phyloP scores from a whole-genome alignment of 2,329 filamentous ascomycete species.

The Ophiostoma angusticollis region DNA sequence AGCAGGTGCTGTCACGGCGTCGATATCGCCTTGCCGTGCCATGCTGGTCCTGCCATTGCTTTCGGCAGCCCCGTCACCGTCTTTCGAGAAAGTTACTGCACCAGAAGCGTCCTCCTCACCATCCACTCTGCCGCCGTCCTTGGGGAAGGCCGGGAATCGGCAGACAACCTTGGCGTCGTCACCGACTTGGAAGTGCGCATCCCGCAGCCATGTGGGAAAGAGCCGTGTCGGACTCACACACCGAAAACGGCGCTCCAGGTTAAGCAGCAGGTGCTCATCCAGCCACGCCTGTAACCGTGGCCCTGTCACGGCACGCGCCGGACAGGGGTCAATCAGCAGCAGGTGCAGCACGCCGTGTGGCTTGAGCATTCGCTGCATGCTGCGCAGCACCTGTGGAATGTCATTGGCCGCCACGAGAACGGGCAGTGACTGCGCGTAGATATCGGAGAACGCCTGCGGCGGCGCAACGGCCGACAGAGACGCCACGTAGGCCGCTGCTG shows the following conservation, averaged over 20 bases:
- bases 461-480: slow-evolving; percentile 23
- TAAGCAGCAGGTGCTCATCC: slow-evolving; percentile 44
- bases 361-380: slow-evolving; percentile 42
- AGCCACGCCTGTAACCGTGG: slow-evolving; percentile 48
- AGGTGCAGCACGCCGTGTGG: slow-evolving; percentile 45
- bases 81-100: too few relatives aligned
- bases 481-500: slow-evolving; percentile 23
- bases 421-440: slow-evolving; percentile 43
- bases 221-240: slow-evolving; percentile 46
- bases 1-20: too few relatives aligned
- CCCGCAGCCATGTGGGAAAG: slow-evolving; percentile 46
- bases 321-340: slow-evolving; percentile 49
- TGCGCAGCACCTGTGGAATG: slow-evolving; percentile 41
- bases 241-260: slow-evolving; percentile 44
- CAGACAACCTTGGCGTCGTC: slow-evolving; percentile 35
- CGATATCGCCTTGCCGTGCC: too few relatives aligned
- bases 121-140: too few relatives aligned
- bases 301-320: slow-evolving; percentile 41
- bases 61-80: background rate
- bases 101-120: background rate
- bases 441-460: slow-evolving; percentile 32
- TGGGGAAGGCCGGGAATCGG: slow-evolving; percentile 37
- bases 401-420: slow-evolving; percentile 42
- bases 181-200: slow-evolving; percentile 36
- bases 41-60: background rate